A percentile compares a stretch with the other conserved stretches of the same genome.
phyloP scores from a whole-genome alignment of 768 basidiomycete genomes.

The Amanita brunnescens region DNA sequence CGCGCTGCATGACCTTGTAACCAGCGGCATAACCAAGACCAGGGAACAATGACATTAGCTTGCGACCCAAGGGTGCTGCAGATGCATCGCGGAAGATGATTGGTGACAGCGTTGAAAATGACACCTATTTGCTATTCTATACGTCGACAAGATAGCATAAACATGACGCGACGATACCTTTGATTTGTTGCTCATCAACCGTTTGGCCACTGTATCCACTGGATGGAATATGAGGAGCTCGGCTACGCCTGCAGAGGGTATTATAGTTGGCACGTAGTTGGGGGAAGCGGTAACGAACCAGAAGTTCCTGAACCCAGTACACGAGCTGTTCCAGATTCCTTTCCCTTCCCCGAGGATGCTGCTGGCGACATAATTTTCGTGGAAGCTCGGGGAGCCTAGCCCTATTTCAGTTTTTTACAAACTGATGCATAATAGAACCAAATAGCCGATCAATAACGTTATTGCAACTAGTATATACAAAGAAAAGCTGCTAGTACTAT shows the following conservation, averaged over 20 bases:
- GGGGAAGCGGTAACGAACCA: slow-evolving; percentile 39
- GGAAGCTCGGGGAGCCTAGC: not conserved
- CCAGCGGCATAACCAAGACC: slow-evolving; percentile 97
- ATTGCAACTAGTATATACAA: not conserved
- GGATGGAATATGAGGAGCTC: slow-evolving; percentile 95
- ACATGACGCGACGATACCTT: slow-evolving; percentile 38
- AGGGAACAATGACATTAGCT: slow-evolving; percentile 91
- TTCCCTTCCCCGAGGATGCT: slow-evolving; percentile 41
- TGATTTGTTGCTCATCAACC: slow-evolving; percentile 95
- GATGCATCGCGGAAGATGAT: slow-evolving; percentile 89
- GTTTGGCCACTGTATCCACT: slow-evolving; percentile 96
- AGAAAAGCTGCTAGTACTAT: not conserved
- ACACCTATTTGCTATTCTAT: slow-evolving; percentile 38
- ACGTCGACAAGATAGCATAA: not conserved
- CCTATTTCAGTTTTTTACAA: not conserved
- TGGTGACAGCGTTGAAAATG: slow-evolving; percentile 49
- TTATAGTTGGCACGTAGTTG: not conserved
- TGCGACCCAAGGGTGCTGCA: slow-evolving; percentile 50
- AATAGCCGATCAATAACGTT: slow-evolving; percentile 2
- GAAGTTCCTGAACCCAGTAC: slow-evolving; percentile 89
- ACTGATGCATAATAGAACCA: not conserved
- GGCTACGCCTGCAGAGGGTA: slow-evolving; percentile 60
- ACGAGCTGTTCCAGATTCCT: slow-evolving; percentile 85
- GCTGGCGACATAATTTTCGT: slow-evolving; percentile 32
- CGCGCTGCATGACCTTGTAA: slow-evolving; percentile 90